phyloP scores from a whole-genome alignment of 306 rosid species.

The Prunus armeniaca region DNA sequence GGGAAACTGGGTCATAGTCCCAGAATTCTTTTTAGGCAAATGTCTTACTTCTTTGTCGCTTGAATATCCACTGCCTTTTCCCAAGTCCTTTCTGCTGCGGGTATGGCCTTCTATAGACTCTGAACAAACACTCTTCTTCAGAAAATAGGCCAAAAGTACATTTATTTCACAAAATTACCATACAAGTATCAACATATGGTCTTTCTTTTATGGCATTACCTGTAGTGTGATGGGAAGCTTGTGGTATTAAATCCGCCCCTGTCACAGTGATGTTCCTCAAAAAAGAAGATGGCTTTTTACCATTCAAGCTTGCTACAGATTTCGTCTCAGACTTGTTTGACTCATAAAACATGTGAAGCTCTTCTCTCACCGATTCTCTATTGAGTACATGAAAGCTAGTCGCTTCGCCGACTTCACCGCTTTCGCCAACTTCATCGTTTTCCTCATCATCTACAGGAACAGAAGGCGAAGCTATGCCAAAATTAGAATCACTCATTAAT shows the following conservation, averaged over 20 bases:
- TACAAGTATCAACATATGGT: neutral
- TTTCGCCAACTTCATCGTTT: constrained; percentile 8
- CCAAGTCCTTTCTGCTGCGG: constrained; percentile 32
- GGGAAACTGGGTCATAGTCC: constrained; percentile 37
- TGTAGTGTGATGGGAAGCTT: constrained; percentile 34
- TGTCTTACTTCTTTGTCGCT: constrained; percentile 38
- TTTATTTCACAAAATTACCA: neutral
- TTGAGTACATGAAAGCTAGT: constrained; percentile 26
- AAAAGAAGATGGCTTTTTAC: constrained; percentile 39
- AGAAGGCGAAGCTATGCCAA: constrained; percentile 6
- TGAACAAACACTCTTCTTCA: constrained; percentile 39
- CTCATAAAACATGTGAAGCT: constrained; percentile 76
- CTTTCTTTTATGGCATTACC: constrained; percentile 44
- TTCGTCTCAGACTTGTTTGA: constrained; percentile 29
- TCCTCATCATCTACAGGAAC: constrained; percentile 32
- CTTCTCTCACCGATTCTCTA: constrained; percentile 64
- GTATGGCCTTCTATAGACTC: constrained; percentile 45
- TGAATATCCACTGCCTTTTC: constrained; percentile 40
- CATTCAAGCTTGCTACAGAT: constrained; percentile 33
- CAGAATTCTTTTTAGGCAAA: constrained; percentile 24
- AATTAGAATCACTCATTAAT: constrained; percentile 25
- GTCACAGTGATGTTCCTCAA: constrained; percentile 25
- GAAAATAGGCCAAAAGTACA: neutral
- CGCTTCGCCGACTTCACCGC: constrained; percentile 14
- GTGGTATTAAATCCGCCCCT: constrained; percentile 32